Evolutionary conservation across 2,329 filamentous ascomycete genomes (phyloP), one percentile per base, ranked within the genome.

Genomic region (Pseudogymnoascus verrucosus): DNA sequence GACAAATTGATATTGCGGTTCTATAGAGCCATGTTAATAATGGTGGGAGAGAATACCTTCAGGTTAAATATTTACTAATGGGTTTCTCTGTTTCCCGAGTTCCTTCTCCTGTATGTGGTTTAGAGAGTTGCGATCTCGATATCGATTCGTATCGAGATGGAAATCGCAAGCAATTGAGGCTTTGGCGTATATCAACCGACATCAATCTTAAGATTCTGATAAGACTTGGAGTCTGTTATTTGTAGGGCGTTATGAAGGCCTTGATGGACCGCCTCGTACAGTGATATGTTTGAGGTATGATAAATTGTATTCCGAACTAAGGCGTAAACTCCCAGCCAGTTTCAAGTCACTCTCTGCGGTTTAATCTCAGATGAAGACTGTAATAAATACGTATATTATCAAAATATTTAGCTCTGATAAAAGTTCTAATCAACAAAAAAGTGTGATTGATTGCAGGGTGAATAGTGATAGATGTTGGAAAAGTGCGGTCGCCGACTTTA

Each of bases 111-210:
- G 80, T 83, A 76, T 83, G 81, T 54, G 78, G 78, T 77, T 77
- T 81, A 66, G 80, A 83, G 40, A 84, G 75, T 72, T 83, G 80
- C 66, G 80, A 78, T 79, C 80, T 82, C 76, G 80, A 82, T 72
- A 83, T 79, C 64, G 80, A 78, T 74, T 79, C 76, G 75, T 82
- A 78, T 78, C 81, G 78, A 79, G 79, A 79, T 68, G 80, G 81
- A 70, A 81, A 82, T 66, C 80, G 79, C 71, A 83, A 73, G 66
- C 79, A 82, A 69, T 79, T 78, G 67, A 80, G 78, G 68, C 78
- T 79, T 75, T 78, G 76, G 74, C 80, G 80, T 74, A 80, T 74
- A 76, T 82, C 80, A 82, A 82, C 80, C 80, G 81, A 83, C 81
- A 84, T 84, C 80, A 82, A 82, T 71, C 68, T 73, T 63, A 68